A percentile compares a stretch with the other conserved stretches of the same genome.
Evolutionary conservation across 1,284 basidiomycete genomes (phyloP).

Genomic region (Ganoderma leucocontextum): DNA sequence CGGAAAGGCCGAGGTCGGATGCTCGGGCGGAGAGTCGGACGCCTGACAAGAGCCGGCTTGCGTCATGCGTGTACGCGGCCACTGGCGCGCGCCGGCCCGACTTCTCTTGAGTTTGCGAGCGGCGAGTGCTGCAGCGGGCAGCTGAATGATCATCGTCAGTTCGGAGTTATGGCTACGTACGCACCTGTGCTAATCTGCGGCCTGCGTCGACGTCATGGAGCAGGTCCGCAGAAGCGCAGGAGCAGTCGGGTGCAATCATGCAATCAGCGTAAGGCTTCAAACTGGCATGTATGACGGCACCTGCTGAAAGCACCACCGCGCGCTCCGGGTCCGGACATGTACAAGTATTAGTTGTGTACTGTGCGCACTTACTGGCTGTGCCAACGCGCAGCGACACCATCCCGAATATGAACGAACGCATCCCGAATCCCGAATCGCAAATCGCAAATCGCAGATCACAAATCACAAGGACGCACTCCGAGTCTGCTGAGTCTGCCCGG

Average conservation of each 20-base stretch:
- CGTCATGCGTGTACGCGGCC: not conserved
- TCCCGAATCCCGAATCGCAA: not conserved
- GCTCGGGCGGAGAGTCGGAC: not conserved
- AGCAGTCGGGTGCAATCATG: no score
- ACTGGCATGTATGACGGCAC: not conserved
- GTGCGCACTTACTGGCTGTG: no score
- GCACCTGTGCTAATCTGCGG: no score
- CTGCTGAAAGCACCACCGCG: not conserved
- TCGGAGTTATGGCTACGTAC: not conserved
- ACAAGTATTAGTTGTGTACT: no score
- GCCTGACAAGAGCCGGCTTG: constrained; percentile 5
- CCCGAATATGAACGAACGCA: not conserved
- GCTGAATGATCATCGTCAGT: not conserved
- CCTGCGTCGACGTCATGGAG: no score
- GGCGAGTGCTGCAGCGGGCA: not conserved
- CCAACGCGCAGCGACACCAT: no score
- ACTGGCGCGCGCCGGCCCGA: not conserved
- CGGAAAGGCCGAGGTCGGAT: constrained; percentile 1
- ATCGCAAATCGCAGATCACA: not conserved
- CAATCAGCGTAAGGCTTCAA: no score
- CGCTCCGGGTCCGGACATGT: not conserved
- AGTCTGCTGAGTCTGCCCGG: no score
- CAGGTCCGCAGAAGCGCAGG: no score
- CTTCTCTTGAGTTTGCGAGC: not conserved
- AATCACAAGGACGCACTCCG: no score